Conservation (phyloP, 2,329 filamentous ascomycete genomes). For the Exutisphaerella laricina region DNA sequence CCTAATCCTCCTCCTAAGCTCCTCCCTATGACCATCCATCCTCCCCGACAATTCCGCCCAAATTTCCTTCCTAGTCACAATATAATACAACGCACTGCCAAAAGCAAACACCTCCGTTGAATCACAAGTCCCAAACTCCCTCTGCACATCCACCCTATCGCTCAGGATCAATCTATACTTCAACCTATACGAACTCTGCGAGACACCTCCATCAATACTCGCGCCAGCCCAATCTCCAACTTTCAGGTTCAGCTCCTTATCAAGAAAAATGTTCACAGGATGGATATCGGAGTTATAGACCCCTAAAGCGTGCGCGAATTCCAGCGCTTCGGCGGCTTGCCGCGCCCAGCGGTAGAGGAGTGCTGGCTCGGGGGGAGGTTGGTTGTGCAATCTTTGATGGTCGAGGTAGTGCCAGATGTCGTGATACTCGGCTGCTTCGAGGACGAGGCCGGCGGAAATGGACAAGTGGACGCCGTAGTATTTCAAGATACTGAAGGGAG, state of each 20-base stretch:
- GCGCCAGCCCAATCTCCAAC: conserved; percentile 15
- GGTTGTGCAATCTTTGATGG: neutral
- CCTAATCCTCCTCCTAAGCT: conserved; percentile 1
- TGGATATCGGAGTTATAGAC: conserved; percentile 10
- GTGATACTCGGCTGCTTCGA: neutral
- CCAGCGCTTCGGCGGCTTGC: conserved; percentile 8
- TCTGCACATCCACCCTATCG: neutral
- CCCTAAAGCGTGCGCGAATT: conserved; percentile 5
- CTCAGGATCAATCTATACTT: neutral
- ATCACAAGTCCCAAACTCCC: neutral
- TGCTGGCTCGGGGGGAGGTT: neutral
- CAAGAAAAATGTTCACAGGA: conserved; percentile 11
- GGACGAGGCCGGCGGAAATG: neutral
- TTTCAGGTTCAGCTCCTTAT: conserved; percentile 8
- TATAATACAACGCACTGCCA: conserved; percentile 1
- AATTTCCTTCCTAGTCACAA: conserved; percentile 1
- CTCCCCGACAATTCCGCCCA: conserved; percentile 1
- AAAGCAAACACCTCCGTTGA: conserved; percentile 1
- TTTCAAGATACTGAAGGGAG: conserved; percentile 5
- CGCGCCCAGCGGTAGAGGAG: neutral
- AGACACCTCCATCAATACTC: conserved; percentile 8
- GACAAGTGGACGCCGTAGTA: conserved; percentile 8
- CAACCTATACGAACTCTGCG: conserved; percentile 1
- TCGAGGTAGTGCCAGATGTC: neutral
- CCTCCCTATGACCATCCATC: neutral